Conservation (phyloP, 805 yeast genomes). For the Saturnispora mendoncae region DNA sequence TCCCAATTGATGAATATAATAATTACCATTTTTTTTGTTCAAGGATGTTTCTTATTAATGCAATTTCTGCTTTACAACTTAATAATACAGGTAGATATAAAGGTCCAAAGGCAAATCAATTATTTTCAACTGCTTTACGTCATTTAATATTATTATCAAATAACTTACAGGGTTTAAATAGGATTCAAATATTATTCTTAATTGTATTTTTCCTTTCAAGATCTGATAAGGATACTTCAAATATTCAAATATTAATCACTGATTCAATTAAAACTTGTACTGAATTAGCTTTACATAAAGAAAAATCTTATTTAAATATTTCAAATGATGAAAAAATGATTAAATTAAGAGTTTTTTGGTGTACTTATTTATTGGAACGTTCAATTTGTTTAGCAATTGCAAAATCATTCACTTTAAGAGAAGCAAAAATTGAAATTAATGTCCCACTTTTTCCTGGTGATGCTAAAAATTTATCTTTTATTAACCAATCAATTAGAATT, state of each 20-base stretch:
- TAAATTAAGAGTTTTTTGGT: constrained; percentile 53
- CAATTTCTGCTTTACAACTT: constrained; percentile 43
- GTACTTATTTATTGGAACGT: constrained; percentile 52
- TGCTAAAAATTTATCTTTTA: constrained; percentile 32
- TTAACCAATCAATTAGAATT: constrained; percentile 48
- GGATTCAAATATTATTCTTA: constrained; percentile 44
- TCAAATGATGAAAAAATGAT: constrained; percentile 25
- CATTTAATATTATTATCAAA: constrained; percentile 39
- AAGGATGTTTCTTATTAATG: constrained; percentile 46
- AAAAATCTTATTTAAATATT: constrained; percentile 28
- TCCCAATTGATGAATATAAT: constrained; percentile 21
- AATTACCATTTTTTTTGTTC: constrained; percentile 46
- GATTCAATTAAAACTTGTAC: constrained; percentile 43
- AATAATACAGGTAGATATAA: constrained; percentile 48
- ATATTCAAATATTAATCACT: constrained; percentile 42
- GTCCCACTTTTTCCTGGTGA: constrained; percentile 41
- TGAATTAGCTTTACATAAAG: constrained; percentile 30
- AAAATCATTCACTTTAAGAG: constrained; percentile 45
- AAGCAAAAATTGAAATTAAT: constrained; percentile 38
- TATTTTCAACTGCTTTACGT: constrained; percentile 52
- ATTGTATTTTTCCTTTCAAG: constrained; percentile 48
- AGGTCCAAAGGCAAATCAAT: constrained; percentile 47
- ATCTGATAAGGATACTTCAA: constrained; percentile 52
- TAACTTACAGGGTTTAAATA: constrained; percentile 33
- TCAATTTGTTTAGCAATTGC: constrained; percentile 56